Conservation (phyloP, 306 rosid genomes). For the Lathyrus oleraceus region DNA sequence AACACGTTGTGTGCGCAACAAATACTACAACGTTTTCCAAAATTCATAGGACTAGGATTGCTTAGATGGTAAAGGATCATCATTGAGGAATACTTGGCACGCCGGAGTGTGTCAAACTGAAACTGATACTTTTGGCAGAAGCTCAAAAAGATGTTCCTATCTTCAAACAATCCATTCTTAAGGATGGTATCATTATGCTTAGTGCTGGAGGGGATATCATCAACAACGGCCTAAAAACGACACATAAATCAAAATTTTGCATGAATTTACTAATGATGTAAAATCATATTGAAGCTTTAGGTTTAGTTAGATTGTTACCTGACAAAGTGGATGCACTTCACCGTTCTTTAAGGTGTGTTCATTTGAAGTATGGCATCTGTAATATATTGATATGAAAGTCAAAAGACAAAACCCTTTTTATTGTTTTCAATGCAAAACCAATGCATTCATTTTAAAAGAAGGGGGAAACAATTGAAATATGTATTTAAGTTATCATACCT, state of each 20-base stretch:
- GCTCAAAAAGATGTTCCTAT: constrained; percentile 47
- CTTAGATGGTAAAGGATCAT: constrained; percentile 54
- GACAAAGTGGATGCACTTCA: constrained; percentile 45
- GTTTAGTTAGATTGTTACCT: constrained; percentile 42
- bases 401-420: constrained; percentile 2
- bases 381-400: constrained; percentile 28
- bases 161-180: constrained; percentile 44
- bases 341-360: constrained; percentile 45
- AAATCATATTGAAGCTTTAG: constrained; percentile 3
- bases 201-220: constrained; percentile 45
- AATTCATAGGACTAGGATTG: constrained; percentile 10
- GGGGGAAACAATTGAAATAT: neutral
- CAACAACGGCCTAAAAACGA: constrained; percentile 43
- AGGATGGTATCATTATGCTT: constrained; percentile 46
- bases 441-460: neutral
- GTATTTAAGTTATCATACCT: constrained; percentile 41
- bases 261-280: constrained; percentile 3
- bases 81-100: constrained; percentile 69
- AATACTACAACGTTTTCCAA: constrained; percentile 46
- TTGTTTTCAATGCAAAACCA: neutral
- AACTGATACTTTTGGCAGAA: constrained; percentile 50
- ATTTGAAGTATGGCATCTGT: constrained; percentile 44
- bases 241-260: constrained; percentile 6
- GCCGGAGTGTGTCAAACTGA: constrained; percentile 65
- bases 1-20: constrained; percentile 36